Base-by-base conservation (phyloP, 2,329 filamentous ascomycete genomes). In the Exophiala oligosperma region DNA sequence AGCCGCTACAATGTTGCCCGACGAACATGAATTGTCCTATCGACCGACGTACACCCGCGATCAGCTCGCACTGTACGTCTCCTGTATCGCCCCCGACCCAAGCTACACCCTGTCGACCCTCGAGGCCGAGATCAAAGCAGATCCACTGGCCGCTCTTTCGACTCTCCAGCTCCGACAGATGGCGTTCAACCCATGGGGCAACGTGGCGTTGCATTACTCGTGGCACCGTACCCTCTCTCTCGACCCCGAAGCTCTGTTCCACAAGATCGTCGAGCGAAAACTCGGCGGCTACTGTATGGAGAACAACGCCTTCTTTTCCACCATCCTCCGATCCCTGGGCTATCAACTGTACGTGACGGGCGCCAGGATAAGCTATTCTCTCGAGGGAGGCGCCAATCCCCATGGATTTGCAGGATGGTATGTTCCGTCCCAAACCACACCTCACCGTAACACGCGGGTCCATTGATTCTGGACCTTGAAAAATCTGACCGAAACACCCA, bases 201-300 rank as follows among this genome's bases (percentile, higher is more conserved):
- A 84, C 61, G 71, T 85, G 9, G 74, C 72, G 1, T 71, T 86
- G 43, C 84, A 86, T 66, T 82, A 82, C 66, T 79, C 78, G 1
- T 70, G 72, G n/a, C 72, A 78, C 59, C 77, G 76, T 40, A 71
- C 68, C 9, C 75, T 85, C 26, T 77, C 77, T 1, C 70, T 84
- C 40, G 74, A 84, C 50, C 74, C 79, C 1, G 69, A 79, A 23
- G 70, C 72, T 2, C 68, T 86, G 5, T 85, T 77, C 67, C 72
- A 77, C 43, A 85, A 85, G 66, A 74, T 86, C 35, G 77, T 81
- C 1, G 73, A 70, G 47, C 70, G 77, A 48, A 74, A 75, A 4
- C 69, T 81, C 32, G 83, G 84, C 26, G 84, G 84, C 1, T 84
- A 85, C 60, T 86, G 83, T 67, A 84, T 86, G 81, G 83, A 86